A percentile compares a stretch with the other conserved stretches of the same genome.
These are phyloP conservation scores for Aspergillaceae sp. DNA, from an alignment of 2,329 filamentous ascomycete species.

Conservation along the genomic window DNA sequence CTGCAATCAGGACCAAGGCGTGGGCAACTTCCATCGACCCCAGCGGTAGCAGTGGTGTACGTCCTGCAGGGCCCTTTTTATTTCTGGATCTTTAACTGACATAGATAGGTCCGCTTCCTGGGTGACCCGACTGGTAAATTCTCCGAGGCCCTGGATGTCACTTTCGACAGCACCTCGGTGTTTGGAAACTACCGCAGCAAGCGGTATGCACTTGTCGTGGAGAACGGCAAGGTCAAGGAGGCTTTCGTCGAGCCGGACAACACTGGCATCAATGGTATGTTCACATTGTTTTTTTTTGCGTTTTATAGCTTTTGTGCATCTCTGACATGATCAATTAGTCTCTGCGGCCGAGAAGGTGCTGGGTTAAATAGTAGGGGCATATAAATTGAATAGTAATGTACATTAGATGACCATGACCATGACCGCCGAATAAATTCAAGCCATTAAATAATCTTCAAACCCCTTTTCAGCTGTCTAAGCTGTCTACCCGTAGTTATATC, in stretches of 20 bases:
- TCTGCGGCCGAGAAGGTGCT: conserved; percentile 44
- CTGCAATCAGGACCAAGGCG: conserved; percentile 66
- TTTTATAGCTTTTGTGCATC: neutral
- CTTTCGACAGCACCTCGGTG: conserved; percentile 68
- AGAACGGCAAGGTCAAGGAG: conserved; percentile 76
- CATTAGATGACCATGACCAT: neutral
- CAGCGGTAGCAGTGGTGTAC: conserved; percentile 62
- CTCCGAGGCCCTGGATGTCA: conserved; percentile 72
- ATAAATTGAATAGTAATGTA: conserved; percentile 1
- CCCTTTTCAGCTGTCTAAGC: no score
- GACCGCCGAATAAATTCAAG: neutral
- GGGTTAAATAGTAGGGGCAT: conserved; percentile 20
- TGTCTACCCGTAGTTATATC: neutral
- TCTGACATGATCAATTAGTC: conserved; percentile 24
- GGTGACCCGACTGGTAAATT: conserved; percentile 73
- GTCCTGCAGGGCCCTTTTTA: conserved; percentile 24
- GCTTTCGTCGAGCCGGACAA: conserved; percentile 81
- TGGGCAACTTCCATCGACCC: conserved; percentile 76
- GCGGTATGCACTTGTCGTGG: conserved; percentile 74
- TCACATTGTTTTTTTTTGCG: neutral
- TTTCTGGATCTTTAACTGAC: neutral
- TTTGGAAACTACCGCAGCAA: conserved; percentile 79
- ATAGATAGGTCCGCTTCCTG: conserved; percentile 69
- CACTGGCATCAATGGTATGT: conserved; percentile 67
- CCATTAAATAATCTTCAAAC: neutral